Percentiles rank a stretch among this genome's conserved stretches.
These are phyloP conservation scores for Tetradesmus lagerheimii DNA, from an alignment of 139 green algal genomes.

Conservation along the genomic window DNA sequence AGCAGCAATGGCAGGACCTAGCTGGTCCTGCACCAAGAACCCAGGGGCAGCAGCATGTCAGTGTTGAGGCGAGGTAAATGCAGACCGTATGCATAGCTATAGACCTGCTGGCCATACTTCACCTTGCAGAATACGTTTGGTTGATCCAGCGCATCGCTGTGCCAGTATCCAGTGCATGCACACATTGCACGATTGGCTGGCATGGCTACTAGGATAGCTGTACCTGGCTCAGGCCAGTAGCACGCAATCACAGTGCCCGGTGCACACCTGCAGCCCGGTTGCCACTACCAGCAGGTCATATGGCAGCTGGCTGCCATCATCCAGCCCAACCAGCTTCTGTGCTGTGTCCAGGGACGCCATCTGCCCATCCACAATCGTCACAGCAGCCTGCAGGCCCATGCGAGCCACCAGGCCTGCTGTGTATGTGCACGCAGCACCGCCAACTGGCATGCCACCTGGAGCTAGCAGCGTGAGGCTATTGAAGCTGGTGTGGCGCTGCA, in stretches of 20 bases:
- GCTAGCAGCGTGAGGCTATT: conserved; percentile 75
- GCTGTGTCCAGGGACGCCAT: conserved; percentile 65
- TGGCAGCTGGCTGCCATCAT: conserved; percentile 51
- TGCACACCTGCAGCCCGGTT: conserved; percentile 59
- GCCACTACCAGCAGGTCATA: conserved; percentile 73
- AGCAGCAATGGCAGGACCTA: conserved; percentile 5
- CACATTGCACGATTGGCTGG: background rate
- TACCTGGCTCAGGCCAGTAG: no score
- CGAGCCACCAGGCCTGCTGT: conserved; percentile 44
- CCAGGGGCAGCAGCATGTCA: no score
- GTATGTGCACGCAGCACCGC: conserved; percentile 60
- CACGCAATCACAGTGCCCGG: background rate
- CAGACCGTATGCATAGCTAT: no score
- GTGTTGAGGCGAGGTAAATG: no score
- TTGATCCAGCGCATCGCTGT: background rate
- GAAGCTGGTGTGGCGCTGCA: conserved; percentile 62
- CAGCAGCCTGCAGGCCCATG: conserved; percentile 64
- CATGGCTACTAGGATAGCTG: background rate
- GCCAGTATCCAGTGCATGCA: background rate
- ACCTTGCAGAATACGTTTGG: no score
- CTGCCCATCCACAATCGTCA: conserved; percentile 68
- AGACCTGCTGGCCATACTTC: no score
- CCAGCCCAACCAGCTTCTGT: conserved; percentile 57
- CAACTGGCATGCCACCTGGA: conserved; percentile 55
- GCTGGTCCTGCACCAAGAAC: conserved; percentile 27